A percentile compares a stretch with the other conserved stretches of the same genome.
Evolutionary conservation across 495 filamentous ascomycete species (phyloP).

Genomic region (Aspergillus cristatus): DNA sequence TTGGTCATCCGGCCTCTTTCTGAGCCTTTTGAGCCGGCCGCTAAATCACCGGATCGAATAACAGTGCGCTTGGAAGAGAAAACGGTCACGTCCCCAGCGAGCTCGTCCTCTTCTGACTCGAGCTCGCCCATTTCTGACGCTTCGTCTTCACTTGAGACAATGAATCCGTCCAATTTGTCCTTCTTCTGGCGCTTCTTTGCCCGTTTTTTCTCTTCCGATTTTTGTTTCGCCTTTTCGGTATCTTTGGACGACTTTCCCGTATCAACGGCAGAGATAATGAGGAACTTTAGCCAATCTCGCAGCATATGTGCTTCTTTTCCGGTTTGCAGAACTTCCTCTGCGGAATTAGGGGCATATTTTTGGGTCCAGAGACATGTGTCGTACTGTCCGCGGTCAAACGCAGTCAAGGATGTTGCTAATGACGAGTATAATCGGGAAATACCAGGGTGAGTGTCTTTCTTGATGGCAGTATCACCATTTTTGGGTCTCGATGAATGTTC

Average conservation of each 20-base stretch:
- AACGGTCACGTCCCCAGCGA: constrained; percentile 27
- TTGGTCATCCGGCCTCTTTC: constrained; percentile 42
- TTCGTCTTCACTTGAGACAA: constrained; percentile 80
- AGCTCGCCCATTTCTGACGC: constrained; percentile 64
- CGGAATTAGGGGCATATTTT: constrained; percentile 72
- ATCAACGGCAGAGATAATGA: constrained; percentile 67
- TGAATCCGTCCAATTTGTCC: constrained; percentile 70
- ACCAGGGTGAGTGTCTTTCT: constrained; percentile 40
- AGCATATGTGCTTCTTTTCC: constrained; percentile 63
- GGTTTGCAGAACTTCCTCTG: constrained; percentile 66
- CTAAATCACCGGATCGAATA: constrained; percentile 47
- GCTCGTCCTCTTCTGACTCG: constrained; percentile 57
- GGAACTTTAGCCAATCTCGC: constrained; percentile 71
- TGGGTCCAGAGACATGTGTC: constrained; percentile 69
- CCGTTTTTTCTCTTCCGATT: constrained; percentile 33
- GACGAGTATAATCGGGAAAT: constrained; percentile 50
- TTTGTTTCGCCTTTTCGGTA: constrained; percentile 34
- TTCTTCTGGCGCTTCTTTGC: constrained; percentile 63
- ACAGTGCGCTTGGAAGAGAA: constrained; percentile 53
- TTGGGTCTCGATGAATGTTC: constrained; percentile 7
- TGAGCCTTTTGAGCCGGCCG: constrained; percentile 18
- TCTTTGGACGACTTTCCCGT: constrained; percentile 42
- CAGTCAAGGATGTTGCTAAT: constrained; percentile 52
- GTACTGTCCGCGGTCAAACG: constrained; percentile 72
- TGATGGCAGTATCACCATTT: constrained; percentile 2